Evolutionary conservation across 1,284 basidiomycete species (phyloP).

Genomic region (Ganoderma sinense): DNA sequence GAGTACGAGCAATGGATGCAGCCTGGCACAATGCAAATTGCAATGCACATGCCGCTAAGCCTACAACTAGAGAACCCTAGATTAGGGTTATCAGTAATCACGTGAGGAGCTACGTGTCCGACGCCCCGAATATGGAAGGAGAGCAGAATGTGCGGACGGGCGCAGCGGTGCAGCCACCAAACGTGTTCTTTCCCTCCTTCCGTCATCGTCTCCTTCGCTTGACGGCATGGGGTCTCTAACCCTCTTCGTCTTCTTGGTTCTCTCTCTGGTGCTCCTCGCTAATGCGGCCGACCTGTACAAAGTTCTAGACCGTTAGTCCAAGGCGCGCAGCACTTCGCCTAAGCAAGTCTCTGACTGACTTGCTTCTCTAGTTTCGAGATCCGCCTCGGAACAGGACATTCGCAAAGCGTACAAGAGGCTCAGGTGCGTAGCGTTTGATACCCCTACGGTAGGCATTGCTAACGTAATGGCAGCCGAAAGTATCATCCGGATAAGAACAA

Average conservation of each 20-base stretch:
- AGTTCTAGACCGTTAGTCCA: constrained; percentile 71
- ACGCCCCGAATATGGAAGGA: background rate
- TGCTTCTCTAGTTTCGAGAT: constrained; percentile 66
- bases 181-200: background rate
- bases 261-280: constrained; percentile 56
- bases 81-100: constrained; percentile 15
- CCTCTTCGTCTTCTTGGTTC: constrained; percentile 36
- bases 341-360: constrained; percentile 39
- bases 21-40: no score
- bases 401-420: constrained; percentile 91
- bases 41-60: no score
- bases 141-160: background rate
- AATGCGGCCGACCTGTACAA: constrained; percentile 80
- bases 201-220: constrained; percentile 8
- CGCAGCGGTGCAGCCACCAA: constrained; percentile 10
- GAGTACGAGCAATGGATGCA: background rate
- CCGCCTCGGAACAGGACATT: constrained; percentile 88
- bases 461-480: constrained; percentile 28
- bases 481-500: constrained; percentile 95
- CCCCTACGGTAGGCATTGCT: no score
- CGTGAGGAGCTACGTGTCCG: constrained; percentile 28
- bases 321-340: constrained; percentile 40
- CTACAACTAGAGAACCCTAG: constrained; percentile 18
- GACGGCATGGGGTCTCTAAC: constrained; percentile 28
- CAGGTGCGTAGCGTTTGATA: constrained; percentile 65